Evolutionary conservation across 345 rosid genomes (phyloP), one percentile per base, ranked within the genome.

Genomic region (Heritiera fomes): DNA sequence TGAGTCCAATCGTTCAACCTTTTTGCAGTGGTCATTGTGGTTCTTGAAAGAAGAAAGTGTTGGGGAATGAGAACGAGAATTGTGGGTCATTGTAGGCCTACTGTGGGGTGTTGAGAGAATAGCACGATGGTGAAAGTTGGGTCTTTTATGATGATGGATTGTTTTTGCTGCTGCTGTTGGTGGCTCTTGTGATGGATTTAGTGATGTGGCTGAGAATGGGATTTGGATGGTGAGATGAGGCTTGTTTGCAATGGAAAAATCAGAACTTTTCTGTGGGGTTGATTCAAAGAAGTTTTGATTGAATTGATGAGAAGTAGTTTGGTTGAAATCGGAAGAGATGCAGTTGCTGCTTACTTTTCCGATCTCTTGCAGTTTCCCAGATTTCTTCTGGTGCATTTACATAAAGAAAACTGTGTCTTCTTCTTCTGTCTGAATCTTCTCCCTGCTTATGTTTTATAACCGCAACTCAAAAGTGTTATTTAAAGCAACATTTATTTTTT

Each of bases 181-280:
- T 65, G 70, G 20, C 15, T 17, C 7, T 43, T 53, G 52, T 52
- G 79, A 45, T 50, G 56, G 77, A 69, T 67, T 75, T 6, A 82
- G 82, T n/a, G 86, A 55, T 23, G 85, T 59, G 68, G 60, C 88
- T 69, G 73, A 0, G 18, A 68, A 68, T 69, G 55, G 73, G 73
- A 86, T 82, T 85, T 87, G 91, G 75, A 86, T 78, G 64, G 82
- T 81, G 34, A 92, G 89, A 53, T 84, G 83, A 52, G 81, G 87
- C 43, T 84, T 78, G 61, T 75, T 77, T 59, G 71, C 77, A 82
- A 80, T 52, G 85, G 80, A 15, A 47, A 76, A 76, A 76, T 30
- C 46, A 63, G 5, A 11, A 3, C 34, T 5, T 45, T 64, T 76
- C 70, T 75, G 77, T 47, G 66, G 71, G 11, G 79, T 4, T 46